Evolutionary conservation across 176 grass and related monocot genomes (phyloP), one percentile per base, ranked within the genome.

Genomic region (Paspalum notatum): DNA sequence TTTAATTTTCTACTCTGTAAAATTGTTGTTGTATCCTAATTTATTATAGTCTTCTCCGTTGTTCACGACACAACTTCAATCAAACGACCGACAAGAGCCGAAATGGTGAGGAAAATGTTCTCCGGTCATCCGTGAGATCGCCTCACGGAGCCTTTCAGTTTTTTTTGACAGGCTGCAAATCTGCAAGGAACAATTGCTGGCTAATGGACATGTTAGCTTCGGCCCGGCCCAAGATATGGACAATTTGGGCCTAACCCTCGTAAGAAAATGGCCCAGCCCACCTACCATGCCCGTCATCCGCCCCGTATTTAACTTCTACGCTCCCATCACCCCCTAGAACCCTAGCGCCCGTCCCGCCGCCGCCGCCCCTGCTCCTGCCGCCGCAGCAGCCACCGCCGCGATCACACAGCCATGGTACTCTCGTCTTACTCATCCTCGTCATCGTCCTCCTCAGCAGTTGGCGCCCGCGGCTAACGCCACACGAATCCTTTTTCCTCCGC

Each of bases 291-390:
- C n/a, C 20, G 3, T 40, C 57, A 49, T 17, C 9, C 0, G 5
- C 32, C 0, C 32, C 62, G 54, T 89, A 81, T 76, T 89, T 81
- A 89, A 61, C 1, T 24, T 43, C 14, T 62, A 70, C 8, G 9
- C 55, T n/a, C 41, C 57, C 38, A 48, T 61, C 58, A 5, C 71
- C 39, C 39, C 26, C 38, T 20, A 10, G 69, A 89, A 81, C 77
- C 87, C 87, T 89, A 89, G 64, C 77, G n/a, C 38, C 76, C 53
- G 9, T 37, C 69, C 53, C 74, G 49, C 76, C 59, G 50, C n/a
- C 50, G 59, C 73, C 66, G 49, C 41, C 12, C n/a, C n/a, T n/a
- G 46, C 12, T 14, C 5, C 70, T 25, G 48, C 20, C 14, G 9
- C 66, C 0, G 18, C 58, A 2, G 51, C 60, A 4, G 26, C 75